Conservation (phyloP, 164 flowering plant genomes). For the Cinnamomum micranthum region DNA sequence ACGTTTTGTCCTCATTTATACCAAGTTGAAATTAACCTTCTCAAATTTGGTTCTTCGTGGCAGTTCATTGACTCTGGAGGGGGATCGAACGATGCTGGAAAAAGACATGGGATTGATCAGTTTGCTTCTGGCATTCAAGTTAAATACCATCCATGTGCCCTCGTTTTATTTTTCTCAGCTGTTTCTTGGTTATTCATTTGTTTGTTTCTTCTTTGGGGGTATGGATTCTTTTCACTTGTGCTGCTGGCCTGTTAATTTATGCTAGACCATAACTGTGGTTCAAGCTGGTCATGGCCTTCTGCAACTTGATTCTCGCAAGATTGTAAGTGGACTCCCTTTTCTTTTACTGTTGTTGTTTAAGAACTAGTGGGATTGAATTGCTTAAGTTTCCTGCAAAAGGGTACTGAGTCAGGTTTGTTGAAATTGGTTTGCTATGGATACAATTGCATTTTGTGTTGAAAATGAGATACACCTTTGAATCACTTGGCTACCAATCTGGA, state of each 20-base stretch:
- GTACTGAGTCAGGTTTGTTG: not conserved
- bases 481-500: conserved; percentile 93
- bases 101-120: conserved; percentile 88
- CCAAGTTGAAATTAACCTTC: too few relatives aligned
- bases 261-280: conserved; percentile 94
- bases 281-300: conserved; percentile 99
- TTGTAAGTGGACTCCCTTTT: conserved; percentile 49
- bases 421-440: conserved; percentile 41
- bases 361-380: not conserved
- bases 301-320: conserved; percentile 96
- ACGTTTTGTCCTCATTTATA: too few relatives aligned
- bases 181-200: not conserved
- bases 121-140: conserved; percentile 99
- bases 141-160: not conserved
- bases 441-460: conserved; percentile 93
- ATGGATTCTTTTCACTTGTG: not conserved
- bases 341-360: not conserved
- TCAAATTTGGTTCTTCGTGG: conserved; percentile 5
- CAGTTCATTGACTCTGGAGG: conserved; percentile 71
- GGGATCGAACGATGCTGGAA: conserved; percentile 68
- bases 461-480: conserved; percentile 97
- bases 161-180: not conserved
- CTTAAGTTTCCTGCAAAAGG: not conserved
- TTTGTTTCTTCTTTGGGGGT: conserved; percentile 3
- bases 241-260: conserved; percentile 13